phyloP scores from a whole-genome alignment of 352 stramenopile genomes.

The Phytophthora agathidicida region DNA sequence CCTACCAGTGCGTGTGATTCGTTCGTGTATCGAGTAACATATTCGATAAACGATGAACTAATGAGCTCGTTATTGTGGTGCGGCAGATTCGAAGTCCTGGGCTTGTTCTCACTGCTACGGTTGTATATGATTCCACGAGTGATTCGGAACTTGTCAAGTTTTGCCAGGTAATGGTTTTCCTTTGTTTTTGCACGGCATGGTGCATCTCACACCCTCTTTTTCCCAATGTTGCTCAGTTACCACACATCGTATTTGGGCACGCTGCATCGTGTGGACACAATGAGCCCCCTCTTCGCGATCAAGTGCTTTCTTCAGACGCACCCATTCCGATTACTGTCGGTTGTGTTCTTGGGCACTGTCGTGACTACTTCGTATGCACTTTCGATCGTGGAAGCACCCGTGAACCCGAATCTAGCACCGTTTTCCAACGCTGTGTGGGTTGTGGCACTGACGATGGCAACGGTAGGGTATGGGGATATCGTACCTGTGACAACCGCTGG shows the following conservation, averaged over 20 bases:
- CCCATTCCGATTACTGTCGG: constrained; percentile 65
- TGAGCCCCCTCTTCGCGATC: constrained; percentile 80
- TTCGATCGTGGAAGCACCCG: constrained; percentile 65
- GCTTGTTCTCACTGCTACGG: constrained; percentile 65
- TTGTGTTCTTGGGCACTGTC: constrained; percentile 45
- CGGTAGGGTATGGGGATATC: constrained; percentile 77
- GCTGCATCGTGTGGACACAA: constrained; percentile 77
- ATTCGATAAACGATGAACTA: not conserved
- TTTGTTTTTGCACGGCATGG: not conserved
- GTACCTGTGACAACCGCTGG: constrained; percentile 56
- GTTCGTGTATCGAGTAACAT: not conserved
- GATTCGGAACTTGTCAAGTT: constrained; percentile 79
- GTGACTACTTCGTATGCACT: constrained; percentile 69
- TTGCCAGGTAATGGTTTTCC: constrained; percentile 56
- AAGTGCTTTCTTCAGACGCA: constrained; percentile 80
- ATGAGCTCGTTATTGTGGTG: not conserved
- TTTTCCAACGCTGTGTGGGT: constrained; percentile 72
- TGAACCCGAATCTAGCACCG: constrained; percentile 68
- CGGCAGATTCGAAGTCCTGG: constrained; percentile 66
- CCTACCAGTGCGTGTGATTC: constrained; percentile 57
- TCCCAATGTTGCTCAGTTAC: constrained; percentile 43
- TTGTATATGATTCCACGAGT: constrained; percentile 82
- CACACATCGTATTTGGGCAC: constrained; percentile 76
- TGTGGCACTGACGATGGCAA: constrained; percentile 77
- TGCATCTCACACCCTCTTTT: not conserved